phyloP scores from a whole-genome alignment of 2,329 filamentous ascomycete species.

The Paecilomyces niveus region DNA sequence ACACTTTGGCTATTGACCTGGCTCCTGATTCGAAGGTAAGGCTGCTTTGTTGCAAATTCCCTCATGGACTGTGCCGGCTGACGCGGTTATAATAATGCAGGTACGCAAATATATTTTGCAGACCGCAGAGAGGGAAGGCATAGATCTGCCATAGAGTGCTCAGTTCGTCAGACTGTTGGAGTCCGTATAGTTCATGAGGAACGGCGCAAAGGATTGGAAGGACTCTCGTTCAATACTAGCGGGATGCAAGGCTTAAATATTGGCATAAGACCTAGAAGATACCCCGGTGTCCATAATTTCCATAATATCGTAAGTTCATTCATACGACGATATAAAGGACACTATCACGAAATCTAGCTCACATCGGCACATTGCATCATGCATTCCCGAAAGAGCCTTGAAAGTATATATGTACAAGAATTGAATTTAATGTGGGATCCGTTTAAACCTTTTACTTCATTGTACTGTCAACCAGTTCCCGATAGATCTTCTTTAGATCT shows the following conservation, averaged over 20 bases:
- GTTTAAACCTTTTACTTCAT: constrained; percentile 48
- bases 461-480: constrained; percentile 81
- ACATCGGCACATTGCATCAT: constrained; percentile 1
- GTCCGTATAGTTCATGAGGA: neutral
- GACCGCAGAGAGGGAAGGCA: constrained; percentile 75
- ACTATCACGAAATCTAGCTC: neutral
- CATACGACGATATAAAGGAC: neutral
- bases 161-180: neutral
- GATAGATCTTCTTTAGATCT: constrained; percentile 94
- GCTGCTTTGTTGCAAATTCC: constrained; percentile 7
- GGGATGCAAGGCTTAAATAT: neutral
- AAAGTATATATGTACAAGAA: constrained; percentile 9
- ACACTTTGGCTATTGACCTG: constrained; percentile 66
- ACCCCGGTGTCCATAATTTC: neutral
- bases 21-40: constrained; percentile 78
- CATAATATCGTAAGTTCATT: neutral
- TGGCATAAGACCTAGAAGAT: constrained; percentile 1
- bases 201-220: neutral
- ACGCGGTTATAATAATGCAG: constrained; percentile 31
- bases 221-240: neutral
- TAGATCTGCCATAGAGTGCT: constrained; percentile 48
- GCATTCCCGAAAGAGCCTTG: neutral
- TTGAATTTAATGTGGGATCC: neutral
- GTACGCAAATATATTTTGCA: constrained; percentile 70
- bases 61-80: neutral